Evolutionary conservation across 768 basidiomycete species (phyloP).

Genomic region (Tricholoma sp.): DNA sequence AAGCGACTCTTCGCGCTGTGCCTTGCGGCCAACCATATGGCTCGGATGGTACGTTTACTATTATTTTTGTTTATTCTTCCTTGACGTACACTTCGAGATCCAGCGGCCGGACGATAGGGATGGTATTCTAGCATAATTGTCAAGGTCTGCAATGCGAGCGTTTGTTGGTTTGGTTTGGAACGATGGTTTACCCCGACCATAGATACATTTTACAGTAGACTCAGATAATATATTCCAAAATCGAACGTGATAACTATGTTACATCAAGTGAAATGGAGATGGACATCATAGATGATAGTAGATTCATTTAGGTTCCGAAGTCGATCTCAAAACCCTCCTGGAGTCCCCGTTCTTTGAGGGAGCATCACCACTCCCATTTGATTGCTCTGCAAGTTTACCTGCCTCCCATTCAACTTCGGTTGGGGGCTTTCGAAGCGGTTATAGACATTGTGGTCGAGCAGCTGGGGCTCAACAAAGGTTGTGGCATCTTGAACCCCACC

Average conservation of each 20-base stretch:
- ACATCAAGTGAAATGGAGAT: background rate
- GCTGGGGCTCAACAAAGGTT: background rate
- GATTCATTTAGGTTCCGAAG: too few relatives aligned
- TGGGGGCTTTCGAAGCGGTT: background rate
- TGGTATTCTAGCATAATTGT: background rate
- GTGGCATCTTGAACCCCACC: background rate
- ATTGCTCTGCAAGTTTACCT: too few relatives aligned
- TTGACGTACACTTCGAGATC: background rate
- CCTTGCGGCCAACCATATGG: conserved; percentile 23
- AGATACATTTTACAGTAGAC: background rate
- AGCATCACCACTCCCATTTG: too few relatives aligned
- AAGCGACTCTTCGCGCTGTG: conserved; percentile 25
- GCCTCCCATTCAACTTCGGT: background rate
- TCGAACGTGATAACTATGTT: background rate
- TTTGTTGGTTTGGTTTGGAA: too few relatives aligned
- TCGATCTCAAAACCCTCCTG: too few relatives aligned
- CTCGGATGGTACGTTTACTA: conserved; percentile 9
- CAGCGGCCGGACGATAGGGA: background rate
- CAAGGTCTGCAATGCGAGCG: background rate
- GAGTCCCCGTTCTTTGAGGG: too few relatives aligned
- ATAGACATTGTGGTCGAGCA: background rate
- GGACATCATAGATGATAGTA: too few relatives aligned
- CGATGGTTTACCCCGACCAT: too few relatives aligned
- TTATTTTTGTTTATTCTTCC: background rate
- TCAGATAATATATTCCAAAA: background rate